Evolutionary conservation across 148 eudicot species (phyloP), one percentile per base, ranked within the genome.

Genomic region (Diospyros lotus): DNA sequence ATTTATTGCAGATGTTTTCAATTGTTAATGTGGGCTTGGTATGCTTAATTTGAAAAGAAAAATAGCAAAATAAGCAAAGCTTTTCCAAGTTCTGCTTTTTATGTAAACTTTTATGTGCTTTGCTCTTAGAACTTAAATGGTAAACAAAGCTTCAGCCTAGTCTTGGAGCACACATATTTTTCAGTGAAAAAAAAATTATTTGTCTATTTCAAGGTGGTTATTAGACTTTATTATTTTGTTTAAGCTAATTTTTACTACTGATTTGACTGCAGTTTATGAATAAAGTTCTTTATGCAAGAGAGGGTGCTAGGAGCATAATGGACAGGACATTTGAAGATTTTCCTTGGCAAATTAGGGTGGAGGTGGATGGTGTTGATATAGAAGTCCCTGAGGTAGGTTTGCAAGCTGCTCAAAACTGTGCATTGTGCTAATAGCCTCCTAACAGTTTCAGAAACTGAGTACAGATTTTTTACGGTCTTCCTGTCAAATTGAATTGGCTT

Each of bases 221-320:
- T 28, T 0, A 28, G 28, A 28, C 28, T 28, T 28, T 28, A 28
- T 28, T 0, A 28, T 28, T 28, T 28, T 28, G 28, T 28, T 28
- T 28, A 28, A 28, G 28, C 28, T 28, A 28, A 28, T 28, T 14
- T 68, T 51, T 8, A 15, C 59, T 40, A 67, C 43, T 79, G 70
- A 15, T 80, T 69, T 71, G 42, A 55, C 68, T 90, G 92, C 89
- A 94, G 98, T 94, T 94, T 79, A 92, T 94, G 98, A 94, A 94
- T 82, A 94, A 94, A 86, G 98, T 94, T 77, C 96, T 94, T 61
- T 94, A 94, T 77, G 98, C 98, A 55, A 90, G 88, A 89, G 98
- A 95, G 83, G 98, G 98, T 53, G 98, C 98, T 44, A 95, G 80
- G 82, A 90, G 80, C 79, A 89, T 95, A 53, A 95, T 95, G 97